These are phyloP conservation scores for Linum tenue DNA, from an alignment of 345 rosid species.

Conservation along the genomic window DNA sequence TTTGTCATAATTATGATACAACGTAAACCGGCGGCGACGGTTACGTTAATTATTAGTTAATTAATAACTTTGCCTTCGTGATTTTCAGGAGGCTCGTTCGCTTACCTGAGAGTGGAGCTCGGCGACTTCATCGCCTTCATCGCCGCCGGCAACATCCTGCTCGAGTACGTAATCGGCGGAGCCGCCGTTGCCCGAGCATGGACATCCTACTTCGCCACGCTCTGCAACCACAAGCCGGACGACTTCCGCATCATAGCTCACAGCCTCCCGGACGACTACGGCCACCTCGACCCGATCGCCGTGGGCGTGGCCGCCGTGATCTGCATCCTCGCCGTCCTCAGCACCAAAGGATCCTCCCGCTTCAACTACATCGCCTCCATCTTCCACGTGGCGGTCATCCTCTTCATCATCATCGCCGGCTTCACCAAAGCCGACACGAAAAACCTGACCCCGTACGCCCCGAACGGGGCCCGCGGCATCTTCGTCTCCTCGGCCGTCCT, in stretches of 20 bases:
- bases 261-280: conserved; percentile 39
- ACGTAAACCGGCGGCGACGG: no score
- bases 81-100: conserved; percentile 59
- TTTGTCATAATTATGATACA: no score
- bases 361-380: conserved; percentile 65
- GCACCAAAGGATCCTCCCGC: conserved; percentile 71
- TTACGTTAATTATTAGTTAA: no score
- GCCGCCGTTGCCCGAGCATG: conserved; percentile 79
- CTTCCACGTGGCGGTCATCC: conserved; percentile 55
- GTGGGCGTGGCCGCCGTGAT: conserved; percentile 33
- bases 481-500: conserved; percentile 63
- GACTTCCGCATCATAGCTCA: conserved; percentile 52
- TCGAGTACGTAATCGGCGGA: conserved; percentile 57
- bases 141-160: conserved; percentile 75
- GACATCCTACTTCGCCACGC: conserved; percentile 85
- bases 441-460: conserved; percentile 43
- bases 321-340: conserved; percentile 48
- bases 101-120: conserved; percentile 74
- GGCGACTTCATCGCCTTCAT: conserved; percentile 89
- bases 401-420: conserved; percentile 65
- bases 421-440: conserved; percentile 43
- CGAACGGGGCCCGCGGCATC: conserved; percentile 44
- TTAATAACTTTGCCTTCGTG: no score
- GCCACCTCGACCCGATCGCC: conserved; percentile 69
- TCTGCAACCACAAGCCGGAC: conserved; percentile 51